Evolutionary conservation across 1,139 yeast genomes (phyloP).

Genomic region (Chernovozyma aurita): DNA sequence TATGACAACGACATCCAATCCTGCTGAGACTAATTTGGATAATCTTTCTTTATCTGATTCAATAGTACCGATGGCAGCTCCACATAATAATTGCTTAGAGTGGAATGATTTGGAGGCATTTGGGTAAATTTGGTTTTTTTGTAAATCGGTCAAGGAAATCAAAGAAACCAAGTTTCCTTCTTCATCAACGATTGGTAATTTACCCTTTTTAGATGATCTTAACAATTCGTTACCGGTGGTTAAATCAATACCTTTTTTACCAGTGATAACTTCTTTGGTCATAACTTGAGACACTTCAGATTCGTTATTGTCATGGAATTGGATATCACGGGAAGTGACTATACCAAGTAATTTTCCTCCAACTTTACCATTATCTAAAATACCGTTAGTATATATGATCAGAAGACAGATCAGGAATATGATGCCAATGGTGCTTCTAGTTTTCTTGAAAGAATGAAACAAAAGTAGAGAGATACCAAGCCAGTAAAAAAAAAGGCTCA

Average conservation of each 20-base stretch:
- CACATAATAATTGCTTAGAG: slow-evolving; percentile 95
- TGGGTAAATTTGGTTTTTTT: slow-evolving; percentile 92
- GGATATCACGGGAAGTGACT: slow-evolving; percentile 94
- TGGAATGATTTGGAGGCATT: slow-evolving; percentile 88
- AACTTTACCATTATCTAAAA: slow-evolving; percentile 72
- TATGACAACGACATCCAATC: slow-evolving; percentile 91
- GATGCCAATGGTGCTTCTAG: too few species aligned
- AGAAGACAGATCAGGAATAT: too few species aligned
- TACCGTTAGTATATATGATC: too few species aligned
- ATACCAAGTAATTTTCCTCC: slow-evolving; percentile 93
- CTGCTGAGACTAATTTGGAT: slow-evolving; percentile 83
- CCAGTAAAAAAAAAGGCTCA: not conserved
- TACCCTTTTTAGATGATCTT: slow-evolving; percentile 94
- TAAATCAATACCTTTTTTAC: slow-evolving; percentile 74
- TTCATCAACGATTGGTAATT: slow-evolving; percentile 85
- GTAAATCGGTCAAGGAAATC: slow-evolving; percentile 93
- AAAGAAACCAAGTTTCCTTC: slow-evolving; percentile 77
- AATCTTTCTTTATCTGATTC: slow-evolving; percentile 86
- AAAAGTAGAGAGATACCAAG: not conserved
- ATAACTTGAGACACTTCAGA: slow-evolving; percentile 70
- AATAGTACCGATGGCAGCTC: slow-evolving; percentile 97
- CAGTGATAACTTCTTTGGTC: slow-evolving; percentile 88
- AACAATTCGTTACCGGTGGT: slow-evolving; percentile 85
- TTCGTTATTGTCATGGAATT: slow-evolving; percentile 76
- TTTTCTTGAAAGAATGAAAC: slow-evolving; percentile 20